These are phyloP conservation scores for Rubia peregrina DNA, from an alignment of 305 asterid species.

Conservation along the genomic window DNA sequence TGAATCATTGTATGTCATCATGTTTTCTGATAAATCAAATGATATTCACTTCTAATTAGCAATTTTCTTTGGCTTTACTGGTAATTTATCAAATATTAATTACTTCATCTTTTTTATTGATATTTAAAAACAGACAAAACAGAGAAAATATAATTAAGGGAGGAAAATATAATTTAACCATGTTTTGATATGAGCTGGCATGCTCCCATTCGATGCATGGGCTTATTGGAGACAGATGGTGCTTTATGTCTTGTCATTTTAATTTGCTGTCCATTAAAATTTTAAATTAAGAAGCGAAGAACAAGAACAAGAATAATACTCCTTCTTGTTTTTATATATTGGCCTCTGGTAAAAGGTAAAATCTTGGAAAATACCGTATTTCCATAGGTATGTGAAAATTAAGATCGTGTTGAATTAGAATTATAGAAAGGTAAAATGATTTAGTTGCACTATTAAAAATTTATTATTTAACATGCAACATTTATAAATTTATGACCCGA, in stretches of 20 bases:
- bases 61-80: neutral
- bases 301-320: no score
- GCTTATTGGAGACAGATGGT: neutral
- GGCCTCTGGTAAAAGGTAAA: no score
- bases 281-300: neutral
- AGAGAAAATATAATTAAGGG: neutral
- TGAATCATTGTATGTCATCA: constrained; percentile 10
- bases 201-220: neutral
- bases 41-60: neutral
- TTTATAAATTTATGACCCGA: no score
- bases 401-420: no score
- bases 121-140: neutral
- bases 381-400: no score
- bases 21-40: neutral
- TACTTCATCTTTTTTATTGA: neutral
- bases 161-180: neutral
- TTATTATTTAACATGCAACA: no score
- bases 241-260: constrained; percentile 8
- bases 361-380: no score
- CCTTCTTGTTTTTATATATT: no score
- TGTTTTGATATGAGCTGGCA: neutral
- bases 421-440: no score
- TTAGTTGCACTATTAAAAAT: no score
- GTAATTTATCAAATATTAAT: neutral
- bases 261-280: neutral